Evolutionary conservation across 305 asterid genomes (phyloP), one percentile per base, ranked within the genome.

Genomic region (Striga hermonthica): DNA sequence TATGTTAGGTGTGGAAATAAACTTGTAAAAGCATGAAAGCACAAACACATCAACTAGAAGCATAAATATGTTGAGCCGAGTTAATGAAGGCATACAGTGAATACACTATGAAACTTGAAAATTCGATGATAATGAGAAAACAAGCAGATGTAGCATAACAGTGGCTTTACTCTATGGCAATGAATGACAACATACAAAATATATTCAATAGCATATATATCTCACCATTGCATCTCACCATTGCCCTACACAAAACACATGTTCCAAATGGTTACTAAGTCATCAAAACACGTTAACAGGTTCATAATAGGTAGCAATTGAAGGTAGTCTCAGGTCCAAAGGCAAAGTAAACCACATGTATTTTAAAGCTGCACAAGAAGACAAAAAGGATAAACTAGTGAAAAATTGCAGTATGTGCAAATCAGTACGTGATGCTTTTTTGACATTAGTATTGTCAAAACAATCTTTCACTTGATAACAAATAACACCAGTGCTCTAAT

Each of bases 401-500:
- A 9, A 50, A 50, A 7, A 50, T 3, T n/a, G 53, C 7, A 48
- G 6, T 7, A 11, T 47, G 15, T 22, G 31, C 31, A 22, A 22
- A 22, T 2, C 31, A 22, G 31, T 22, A 22, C 31, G 31, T 22
- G 31, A 22, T 22, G 31, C 31, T 22, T 8, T 39, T 39, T 5
- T 3, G 3, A 49, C 55, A n/a, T 6, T 5, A 50, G 31, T 7
- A 9, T 14, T 50, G 9, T 12, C 6, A 53, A 9, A 28, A 54
- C 60, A 54, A 14, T 16, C 57, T 53, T 22, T 40, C 31, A 40
- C 52, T 60, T 60, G 9, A 40, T 9, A 57, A 35, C 41, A 60
- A 10, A 44, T 10, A 34, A 9, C 34, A 31, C 57, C 45, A 34
- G 12, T 8, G 8, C 14, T 6, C 11, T 2, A 36, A 11, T 9